Conservation (phyloP, 345 rosid genomes). For the Acer yangbiense region DNA sequence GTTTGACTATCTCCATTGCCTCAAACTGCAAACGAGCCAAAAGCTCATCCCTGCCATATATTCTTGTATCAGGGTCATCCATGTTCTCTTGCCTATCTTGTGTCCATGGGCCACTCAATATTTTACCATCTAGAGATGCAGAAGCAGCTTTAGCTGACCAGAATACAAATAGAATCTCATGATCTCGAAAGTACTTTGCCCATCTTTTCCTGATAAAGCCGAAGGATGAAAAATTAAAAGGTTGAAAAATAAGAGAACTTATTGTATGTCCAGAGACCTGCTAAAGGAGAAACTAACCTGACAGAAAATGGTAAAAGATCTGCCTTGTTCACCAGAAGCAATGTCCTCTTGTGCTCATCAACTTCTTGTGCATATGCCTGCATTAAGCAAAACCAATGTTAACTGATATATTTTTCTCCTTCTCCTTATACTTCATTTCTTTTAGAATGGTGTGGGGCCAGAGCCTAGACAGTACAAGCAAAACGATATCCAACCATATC, state of each 20-base stretch:
- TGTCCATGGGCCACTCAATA: conserved; percentile 38
- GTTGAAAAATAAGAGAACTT: conserved; percentile 2
- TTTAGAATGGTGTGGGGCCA: neutral
- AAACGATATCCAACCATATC: neutral
- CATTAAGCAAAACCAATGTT: conserved; percentile 10
- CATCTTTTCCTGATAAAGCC: conserved; percentile 66
- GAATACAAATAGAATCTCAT: conserved; percentile 66
- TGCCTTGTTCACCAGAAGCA: conserved; percentile 93
- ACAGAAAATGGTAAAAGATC: conserved; percentile 80
- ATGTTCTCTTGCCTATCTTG: conserved; percentile 31
- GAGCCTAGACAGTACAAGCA: neutral
- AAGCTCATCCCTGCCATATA: conserved; percentile 83
- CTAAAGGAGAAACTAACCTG: conserved; percentile 43
- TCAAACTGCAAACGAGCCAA: conserved; percentile 67
- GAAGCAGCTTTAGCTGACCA: conserved; percentile 98
- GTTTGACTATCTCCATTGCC: conserved; percentile 70
- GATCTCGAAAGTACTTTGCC: conserved; percentile 66
- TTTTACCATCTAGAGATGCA: conserved; percentile 74
- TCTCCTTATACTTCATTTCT: neutral
- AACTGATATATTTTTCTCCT: neutral
- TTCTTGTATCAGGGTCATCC: conserved; percentile 58
- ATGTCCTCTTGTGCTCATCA: conserved; percentile 72
- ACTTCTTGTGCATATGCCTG: conserved; percentile 84
- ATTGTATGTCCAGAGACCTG: neutral
- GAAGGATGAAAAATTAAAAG: conserved; percentile 17